These are phyloP conservation scores for Russula foetens DNA, from an alignment of 768 basidiomycete species.

Conservation along the genomic window DNA sequence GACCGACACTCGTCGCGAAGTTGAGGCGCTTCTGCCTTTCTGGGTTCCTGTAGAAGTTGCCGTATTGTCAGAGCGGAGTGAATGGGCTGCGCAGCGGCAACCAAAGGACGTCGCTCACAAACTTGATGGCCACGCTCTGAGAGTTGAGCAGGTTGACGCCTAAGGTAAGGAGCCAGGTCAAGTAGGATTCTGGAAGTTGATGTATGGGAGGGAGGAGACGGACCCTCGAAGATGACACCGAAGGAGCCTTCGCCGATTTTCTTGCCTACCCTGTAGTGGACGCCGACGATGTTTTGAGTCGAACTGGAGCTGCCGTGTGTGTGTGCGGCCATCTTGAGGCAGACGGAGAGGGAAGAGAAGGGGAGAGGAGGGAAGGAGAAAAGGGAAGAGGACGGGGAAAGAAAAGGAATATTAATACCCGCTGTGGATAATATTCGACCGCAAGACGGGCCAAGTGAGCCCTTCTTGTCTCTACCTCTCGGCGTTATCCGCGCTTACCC, in stretches of 20 bases:
- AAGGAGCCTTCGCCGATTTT: conserved; percentile 99
- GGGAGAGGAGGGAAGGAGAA: conserved; percentile 13
- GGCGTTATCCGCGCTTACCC: not conserved
- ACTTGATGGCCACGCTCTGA: conserved; percentile 99
- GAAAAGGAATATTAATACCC: conserved; percentile 3
- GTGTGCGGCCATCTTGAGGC: conserved; percentile 27
- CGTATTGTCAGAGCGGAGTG: not conserved
- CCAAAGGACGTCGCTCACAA: conserved; percentile 50
- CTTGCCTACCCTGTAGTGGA: conserved; percentile 96
- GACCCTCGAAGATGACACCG: conserved; percentile 91
- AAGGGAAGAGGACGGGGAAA: conserved; percentile 1
- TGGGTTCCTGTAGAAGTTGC: conserved; percentile 59
- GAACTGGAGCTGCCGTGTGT: conserved; percentile 47
- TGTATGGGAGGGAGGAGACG: conserved; percentile 35
- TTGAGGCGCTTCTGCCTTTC: conserved; percentile 95
- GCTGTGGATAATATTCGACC: not conserved
- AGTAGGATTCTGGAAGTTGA: conserved; percentile 1
- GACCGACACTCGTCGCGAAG: conserved; percentile 97
- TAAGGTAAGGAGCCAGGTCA: conserved; percentile 26
- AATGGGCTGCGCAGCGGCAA: conserved; percentile 8
- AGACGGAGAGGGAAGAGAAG: conserved; percentile 11
- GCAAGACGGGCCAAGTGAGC: not conserved
- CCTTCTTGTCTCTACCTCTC: not conserved
- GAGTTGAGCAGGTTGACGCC: conserved; percentile 97
- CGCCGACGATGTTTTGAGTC: conserved; percentile 77